A percentile compares a stretch with the other conserved stretches of the same genome.
phyloP scores from a whole-genome alignment of 2,329 filamentous ascomycete species.

The Colletotrichum tamarilloi region DNA sequence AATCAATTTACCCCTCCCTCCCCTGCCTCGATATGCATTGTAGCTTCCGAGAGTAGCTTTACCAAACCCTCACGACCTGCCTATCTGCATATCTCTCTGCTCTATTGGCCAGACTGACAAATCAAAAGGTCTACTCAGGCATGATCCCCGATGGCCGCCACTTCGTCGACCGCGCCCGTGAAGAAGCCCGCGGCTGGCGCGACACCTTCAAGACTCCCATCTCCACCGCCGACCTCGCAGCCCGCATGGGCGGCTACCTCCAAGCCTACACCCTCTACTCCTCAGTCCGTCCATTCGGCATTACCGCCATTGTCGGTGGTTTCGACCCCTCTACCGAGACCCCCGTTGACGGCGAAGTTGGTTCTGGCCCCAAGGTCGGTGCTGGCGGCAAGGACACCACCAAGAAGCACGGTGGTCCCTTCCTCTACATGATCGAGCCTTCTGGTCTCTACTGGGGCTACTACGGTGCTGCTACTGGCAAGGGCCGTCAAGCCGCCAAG shows the following conservation, averaged over 20 bases:
- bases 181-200: constrained; percentile 93
- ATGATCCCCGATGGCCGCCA: constrained; percentile 95
- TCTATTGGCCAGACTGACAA: constrained; percentile 4
- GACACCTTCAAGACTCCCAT: constrained; percentile 95
- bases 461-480: constrained; percentile 96
- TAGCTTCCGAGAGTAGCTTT: neutral
- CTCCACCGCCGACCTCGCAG: constrained; percentile 85
- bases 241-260: constrained; percentile 94
- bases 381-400: constrained; percentile 83
- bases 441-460: constrained; percentile 99
- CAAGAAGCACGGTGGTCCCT: constrained; percentile 87
- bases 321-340: constrained; percentile 91
- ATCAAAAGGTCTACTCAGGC: constrained; percentile 85
- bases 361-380: constrained; percentile 80
- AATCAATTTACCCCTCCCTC: constrained; percentile 5
- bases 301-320: constrained; percentile 92
- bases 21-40: neutral
- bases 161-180: constrained; percentile 92
- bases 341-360: constrained; percentile 91
- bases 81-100: neutral
- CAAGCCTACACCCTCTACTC: constrained; percentile 98
- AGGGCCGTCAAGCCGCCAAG: constrained; percentile 96
- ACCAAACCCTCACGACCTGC: neutral
- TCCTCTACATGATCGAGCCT: constrained; percentile 98
- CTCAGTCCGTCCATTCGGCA: constrained; percentile 94